These are phyloP conservation scores for Ganoderma multipileum DNA, from an alignment of 1,284 basidiomycete species.

Conservation along the genomic window DNA sequence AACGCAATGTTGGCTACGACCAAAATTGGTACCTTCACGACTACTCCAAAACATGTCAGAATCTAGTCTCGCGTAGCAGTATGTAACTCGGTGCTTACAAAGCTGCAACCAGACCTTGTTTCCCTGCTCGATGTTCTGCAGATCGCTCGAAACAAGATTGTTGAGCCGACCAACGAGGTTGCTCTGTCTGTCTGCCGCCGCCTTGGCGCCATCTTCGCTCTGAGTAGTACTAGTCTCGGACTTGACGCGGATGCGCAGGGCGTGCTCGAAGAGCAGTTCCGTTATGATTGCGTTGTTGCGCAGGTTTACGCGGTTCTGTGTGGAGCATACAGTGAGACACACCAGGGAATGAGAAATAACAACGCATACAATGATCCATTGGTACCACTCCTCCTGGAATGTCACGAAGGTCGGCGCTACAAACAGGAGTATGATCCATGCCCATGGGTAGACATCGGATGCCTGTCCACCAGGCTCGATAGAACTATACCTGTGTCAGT, in stretches of 20 bases:
- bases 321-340: slow-evolving; percentile 26
- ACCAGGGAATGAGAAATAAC: neutral
- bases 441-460: slow-evolving; percentile 51
- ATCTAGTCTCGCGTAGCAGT: neutral
- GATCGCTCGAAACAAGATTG: slow-evolving; percentile 48
- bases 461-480: slow-evolving; percentile 47
- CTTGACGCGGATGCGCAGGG: slow-evolving; percentile 59
- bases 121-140: slow-evolving; percentile 43
- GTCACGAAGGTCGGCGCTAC: slow-evolving; percentile 57
- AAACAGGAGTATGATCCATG: slow-evolving; percentile 71
- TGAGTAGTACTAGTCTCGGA: slow-evolving; percentile 35
- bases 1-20: slow-evolving; percentile 45
- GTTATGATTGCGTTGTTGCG: slow-evolving; percentile 57
- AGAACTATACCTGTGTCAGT: slow-evolving; percentile 40
- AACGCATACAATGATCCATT: slow-evolving; percentile 50
- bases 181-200: slow-evolving; percentile 36
- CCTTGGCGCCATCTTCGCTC: slow-evolving; percentile 29
- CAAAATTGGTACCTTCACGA: slow-evolving; percentile 44
- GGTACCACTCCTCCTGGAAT: slow-evolving; percentile 54
- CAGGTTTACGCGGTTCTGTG: slow-evolving; percentile 45
- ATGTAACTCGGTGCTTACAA: slow-evolving; percentile 18
- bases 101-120: slow-evolving; percentile 41
- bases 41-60: slow-evolving; percentile 34
- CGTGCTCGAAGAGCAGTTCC: slow-evolving; percentile 62
- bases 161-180: slow-evolving; percentile 58